Percentiles rank a stretch among this genome's conserved stretches.
Conservation (phyloP, 306 rosid genomes). For the Inga laurina region DNA sequence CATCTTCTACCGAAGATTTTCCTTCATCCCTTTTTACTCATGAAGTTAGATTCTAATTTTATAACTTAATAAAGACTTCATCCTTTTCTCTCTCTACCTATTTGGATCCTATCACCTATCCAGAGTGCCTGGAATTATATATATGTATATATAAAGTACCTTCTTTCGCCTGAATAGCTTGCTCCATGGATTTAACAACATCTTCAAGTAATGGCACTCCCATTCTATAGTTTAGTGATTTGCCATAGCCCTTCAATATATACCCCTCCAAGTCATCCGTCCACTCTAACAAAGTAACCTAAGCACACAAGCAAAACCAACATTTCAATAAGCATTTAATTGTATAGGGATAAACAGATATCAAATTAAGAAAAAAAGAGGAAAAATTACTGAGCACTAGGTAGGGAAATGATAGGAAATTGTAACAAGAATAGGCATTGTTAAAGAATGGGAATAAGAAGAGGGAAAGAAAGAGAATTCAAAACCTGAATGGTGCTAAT, state of each 20-base stretch:
- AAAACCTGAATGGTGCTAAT: neutral
- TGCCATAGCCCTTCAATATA: conserved; percentile 89
- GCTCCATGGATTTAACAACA: conserved; percentile 76
- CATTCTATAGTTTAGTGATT: conserved; percentile 79
- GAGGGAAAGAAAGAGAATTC: neutral
- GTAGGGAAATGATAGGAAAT: neutral
- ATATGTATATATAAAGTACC: conserved; percentile 31
- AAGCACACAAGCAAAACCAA: conserved; percentile 12
- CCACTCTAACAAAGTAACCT: conserved; percentile 88
- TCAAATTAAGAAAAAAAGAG: neutral
- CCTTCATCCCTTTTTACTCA: neutral
- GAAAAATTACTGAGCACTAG: neutral
- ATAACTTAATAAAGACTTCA: neutral
- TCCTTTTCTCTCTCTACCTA: neutral
- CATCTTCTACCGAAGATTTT: neutral
- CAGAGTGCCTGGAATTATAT: neutral
- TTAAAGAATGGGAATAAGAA: neutral
- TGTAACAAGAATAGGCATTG: neutral
- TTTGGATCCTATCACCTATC: neutral
- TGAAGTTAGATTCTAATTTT: neutral
- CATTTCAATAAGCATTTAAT: conserved; percentile 23
- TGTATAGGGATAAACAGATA: conserved; percentile 1
- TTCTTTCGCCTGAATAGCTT: conserved; percentile 72
- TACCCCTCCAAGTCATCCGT: conserved; percentile 78
- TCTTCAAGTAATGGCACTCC: conserved; percentile 83